These are phyloP conservation scores for Curvularia eragrostidis DNA, from an alignment of 2,329 filamentous ascomycete species.

Conservation along the genomic window DNA sequence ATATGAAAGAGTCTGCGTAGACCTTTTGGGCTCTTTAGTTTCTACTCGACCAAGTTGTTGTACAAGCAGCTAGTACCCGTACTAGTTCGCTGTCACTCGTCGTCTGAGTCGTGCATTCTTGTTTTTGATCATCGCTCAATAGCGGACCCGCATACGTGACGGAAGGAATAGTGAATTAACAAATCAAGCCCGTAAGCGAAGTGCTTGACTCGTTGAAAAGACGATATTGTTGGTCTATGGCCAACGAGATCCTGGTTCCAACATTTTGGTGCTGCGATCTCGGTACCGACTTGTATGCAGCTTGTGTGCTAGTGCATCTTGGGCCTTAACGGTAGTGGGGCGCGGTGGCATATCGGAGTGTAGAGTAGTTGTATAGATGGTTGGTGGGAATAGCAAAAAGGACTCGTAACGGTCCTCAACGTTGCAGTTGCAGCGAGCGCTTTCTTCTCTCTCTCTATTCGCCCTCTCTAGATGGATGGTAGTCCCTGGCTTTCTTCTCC, in stretches of 20 bases:
- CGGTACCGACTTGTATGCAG: background rate
- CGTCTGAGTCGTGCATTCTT: background rate
- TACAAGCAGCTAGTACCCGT: background rate
- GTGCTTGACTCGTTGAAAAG: background rate
- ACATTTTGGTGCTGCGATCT: background rate
- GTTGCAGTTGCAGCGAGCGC: background rate
- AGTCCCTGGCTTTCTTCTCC: background rate
- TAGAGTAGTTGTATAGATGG: background rate
- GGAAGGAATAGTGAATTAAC: slow-evolving; percentile 1
- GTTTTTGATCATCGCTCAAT: background rate
- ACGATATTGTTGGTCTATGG: background rate
- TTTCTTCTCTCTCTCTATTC: background rate
- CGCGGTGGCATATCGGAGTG: background rate
- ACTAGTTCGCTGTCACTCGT: background rate
- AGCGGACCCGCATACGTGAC: background rate
- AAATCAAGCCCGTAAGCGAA: background rate
- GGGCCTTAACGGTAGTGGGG: slow-evolving; percentile 1
- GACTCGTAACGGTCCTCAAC: background rate
- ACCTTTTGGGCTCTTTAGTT: background rate
- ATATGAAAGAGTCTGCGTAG: background rate
- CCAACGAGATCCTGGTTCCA: background rate
- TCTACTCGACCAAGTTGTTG: background rate
- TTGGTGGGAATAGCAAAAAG: background rate
- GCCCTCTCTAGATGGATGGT: background rate
- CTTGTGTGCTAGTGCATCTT: background rate